Base-by-base conservation (phyloP, 805 yeast species). In the Teunomyces atbi region DNA sequence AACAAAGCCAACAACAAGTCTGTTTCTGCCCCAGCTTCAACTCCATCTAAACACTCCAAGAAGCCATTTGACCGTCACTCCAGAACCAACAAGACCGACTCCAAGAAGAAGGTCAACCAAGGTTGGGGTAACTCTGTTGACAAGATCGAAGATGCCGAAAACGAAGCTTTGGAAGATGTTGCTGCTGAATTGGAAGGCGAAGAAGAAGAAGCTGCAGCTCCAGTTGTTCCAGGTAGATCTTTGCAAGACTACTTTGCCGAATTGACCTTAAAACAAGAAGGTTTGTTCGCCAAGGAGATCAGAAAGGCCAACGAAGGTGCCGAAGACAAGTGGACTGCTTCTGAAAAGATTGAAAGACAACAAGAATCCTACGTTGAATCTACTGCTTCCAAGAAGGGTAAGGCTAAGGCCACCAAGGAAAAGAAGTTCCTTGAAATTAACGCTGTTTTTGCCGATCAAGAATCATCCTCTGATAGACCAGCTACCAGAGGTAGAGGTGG, bases 211-310 rank as follows among this genome's bases (percentile, higher is more conserved):
- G 77, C 65, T 49, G 77, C 73, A 48, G 77, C 77, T 54, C 78
- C 76, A 53, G 78, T 72, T 50, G 74, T 73, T 61, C 70, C 77
- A 44, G 69, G 71, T 66, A 83, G 82, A 76, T 85, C 97, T 49
- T 82, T 88, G 63, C 89, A 84, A 61, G 95, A 90, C 63, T 92
- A 87, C 85, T 81, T 89, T 68, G 83, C 83, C 61, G 89, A 85
- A 72, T 69, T 75, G 64, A 67, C 74, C 62, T 62, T 71, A 51
- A 67, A 74, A 56, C 74, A 71, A 59, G 66, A 66, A 42, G 67
- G 68, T 45, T 69, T 73, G 57, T 68, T 57, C 27, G 62, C 65
- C 41, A 65, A 66, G 56, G 55, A 68, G 29, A 51, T 63, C 42
- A 75, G 79, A 71, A 54, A 71, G 63, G 78, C 84, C 60, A 81